phyloP scores from a whole-genome alignment of 331 rosid genomes.

The Dryas integrifolia region DNA sequence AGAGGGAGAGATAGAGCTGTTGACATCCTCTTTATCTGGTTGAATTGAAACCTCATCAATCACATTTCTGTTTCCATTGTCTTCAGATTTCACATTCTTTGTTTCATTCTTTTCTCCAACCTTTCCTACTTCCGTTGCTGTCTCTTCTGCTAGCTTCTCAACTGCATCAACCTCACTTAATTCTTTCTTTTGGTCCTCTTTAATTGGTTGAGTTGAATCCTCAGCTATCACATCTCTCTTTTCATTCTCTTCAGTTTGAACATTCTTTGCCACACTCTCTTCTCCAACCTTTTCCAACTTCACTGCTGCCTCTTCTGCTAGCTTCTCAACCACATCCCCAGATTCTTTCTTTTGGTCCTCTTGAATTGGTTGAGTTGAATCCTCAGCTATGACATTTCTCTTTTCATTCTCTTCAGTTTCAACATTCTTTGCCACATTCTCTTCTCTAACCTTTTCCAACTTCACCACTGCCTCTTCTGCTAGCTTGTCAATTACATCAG shows the following conservation, averaged over 20 bases:
- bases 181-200: conserved; percentile 31
- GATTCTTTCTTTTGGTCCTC: conserved; percentile 34
- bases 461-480: conserved; percentile 37
- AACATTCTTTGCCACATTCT: conserved; percentile 23
- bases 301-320: conserved; percentile 34
- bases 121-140: conserved; percentile 32
- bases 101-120: conserved; percentile 33
- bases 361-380: conserved; percentile 19
- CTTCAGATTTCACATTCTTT: conserved; percentile 22
- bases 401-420: conserved; percentile 34
- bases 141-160: conserved; percentile 38
- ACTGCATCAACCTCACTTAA: conserved; percentile 20
- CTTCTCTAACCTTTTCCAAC: conserved; percentile 31
- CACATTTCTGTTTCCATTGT: background rate
- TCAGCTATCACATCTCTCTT: conserved; percentile 22
- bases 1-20: conserved; percentile 14
- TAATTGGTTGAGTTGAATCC: conserved; percentile 20
- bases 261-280: conserved; percentile 21
- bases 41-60: conserved; percentile 20
- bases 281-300: conserved; percentile 35
- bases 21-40: conserved; percentile 10
- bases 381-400: conserved; percentile 20
- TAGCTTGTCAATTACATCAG: conserved; percentile 24
- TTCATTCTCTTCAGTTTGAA: conserved; percentile 32
- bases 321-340: conserved; percentile 29